Conservation (phyloP, 305 asterid genomes). For the Fraxinus velutina region DNA sequence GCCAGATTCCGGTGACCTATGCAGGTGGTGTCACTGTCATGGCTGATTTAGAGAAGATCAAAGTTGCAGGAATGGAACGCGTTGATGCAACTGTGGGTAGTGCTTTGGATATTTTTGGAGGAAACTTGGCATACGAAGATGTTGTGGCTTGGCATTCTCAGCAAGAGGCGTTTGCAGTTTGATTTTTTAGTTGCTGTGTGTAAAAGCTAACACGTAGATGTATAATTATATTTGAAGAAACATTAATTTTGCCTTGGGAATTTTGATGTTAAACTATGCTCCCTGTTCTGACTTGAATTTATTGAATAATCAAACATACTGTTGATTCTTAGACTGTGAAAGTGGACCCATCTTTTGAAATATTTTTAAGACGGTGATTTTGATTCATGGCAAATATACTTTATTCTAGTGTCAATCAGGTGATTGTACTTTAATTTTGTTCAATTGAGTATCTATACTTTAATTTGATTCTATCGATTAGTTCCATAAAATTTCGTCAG, state of each 20-base stretch:
- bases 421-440: no score
- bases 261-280: neutral
- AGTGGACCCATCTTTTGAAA: neutral
- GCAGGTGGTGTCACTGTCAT: constrained; percentile 87
- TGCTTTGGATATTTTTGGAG: constrained; percentile 92
- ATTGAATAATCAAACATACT: neutral
- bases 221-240: neutral
- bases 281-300: neutral
- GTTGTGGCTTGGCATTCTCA: constrained; percentile 83
- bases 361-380: neutral
- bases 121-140: constrained; percentile 72
- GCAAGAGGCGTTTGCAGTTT: constrained; percentile 48
- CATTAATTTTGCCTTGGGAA: neutral
- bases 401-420: neutral
- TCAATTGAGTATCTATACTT: neutral
- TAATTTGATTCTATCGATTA: neutral
- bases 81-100: constrained; percentile 96
- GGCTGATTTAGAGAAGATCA: constrained; percentile 81
- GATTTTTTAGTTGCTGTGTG: constrained; percentile 11
- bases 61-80: constrained; percentile 68
- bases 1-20: constrained; percentile 88
- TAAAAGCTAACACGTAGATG: neutral
- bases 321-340: neutral
- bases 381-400: neutral
- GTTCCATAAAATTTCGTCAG: neutral